A percentile compares a stretch with the other conserved stretches of the same genome.
Evolutionary conservation across 1,284 basidiomycete species (phyloP).

Genomic region (Cryptococcus sp.): DNA sequence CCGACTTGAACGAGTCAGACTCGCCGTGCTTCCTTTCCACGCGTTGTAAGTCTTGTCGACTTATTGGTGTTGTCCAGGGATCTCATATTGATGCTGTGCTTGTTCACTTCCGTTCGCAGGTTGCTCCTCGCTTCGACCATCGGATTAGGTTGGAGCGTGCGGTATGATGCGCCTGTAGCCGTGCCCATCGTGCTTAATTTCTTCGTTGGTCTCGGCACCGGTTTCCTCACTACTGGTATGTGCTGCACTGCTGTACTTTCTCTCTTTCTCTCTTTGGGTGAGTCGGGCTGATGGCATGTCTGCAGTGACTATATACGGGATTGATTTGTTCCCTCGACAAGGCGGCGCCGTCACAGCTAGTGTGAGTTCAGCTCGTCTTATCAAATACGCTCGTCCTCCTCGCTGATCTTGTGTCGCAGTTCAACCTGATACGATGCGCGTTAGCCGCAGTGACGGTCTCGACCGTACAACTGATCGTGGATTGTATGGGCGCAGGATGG

Average conservation of each 20-base stretch:
- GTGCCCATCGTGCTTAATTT: slow-evolving; percentile 43
- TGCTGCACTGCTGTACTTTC: neutral
- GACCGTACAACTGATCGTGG: slow-evolving; percentile 34
- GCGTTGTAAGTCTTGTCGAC: slow-evolving; percentile 18
- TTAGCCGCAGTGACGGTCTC: slow-evolving; percentile 36
- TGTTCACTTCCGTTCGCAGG: slow-evolving; percentile 5
- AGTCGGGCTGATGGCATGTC: slow-evolving; percentile 2
- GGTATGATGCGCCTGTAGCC: slow-evolving; percentile 32
- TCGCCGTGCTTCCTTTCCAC: slow-evolving; percentile 29
- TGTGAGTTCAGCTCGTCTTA: slow-evolving; percentile 6
- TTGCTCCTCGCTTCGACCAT: slow-evolving; percentile 29
- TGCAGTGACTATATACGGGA: slow-evolving; percentile 25
- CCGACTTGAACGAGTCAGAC: slow-evolving; percentile 35
- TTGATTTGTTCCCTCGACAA: slow-evolving; percentile 38
- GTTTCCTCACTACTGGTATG: slow-evolving; percentile 30
- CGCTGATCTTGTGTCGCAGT: slow-evolving; percentile 18
- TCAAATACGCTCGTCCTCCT: neutral
- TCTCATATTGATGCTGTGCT: neutral
- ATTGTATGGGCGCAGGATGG: slow-evolving; percentile 35
- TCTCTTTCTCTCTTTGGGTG: no score
- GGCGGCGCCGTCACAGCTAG: slow-evolving; percentile 43
- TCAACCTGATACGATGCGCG: slow-evolving; percentile 43
- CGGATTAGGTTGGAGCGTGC: slow-evolving; percentile 40
- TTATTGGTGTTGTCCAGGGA: neutral
- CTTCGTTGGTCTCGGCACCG: slow-evolving; percentile 31